Conservation (phyloP, 192 early-diverging fungal species). For the Coemansia sp. region DNA sequence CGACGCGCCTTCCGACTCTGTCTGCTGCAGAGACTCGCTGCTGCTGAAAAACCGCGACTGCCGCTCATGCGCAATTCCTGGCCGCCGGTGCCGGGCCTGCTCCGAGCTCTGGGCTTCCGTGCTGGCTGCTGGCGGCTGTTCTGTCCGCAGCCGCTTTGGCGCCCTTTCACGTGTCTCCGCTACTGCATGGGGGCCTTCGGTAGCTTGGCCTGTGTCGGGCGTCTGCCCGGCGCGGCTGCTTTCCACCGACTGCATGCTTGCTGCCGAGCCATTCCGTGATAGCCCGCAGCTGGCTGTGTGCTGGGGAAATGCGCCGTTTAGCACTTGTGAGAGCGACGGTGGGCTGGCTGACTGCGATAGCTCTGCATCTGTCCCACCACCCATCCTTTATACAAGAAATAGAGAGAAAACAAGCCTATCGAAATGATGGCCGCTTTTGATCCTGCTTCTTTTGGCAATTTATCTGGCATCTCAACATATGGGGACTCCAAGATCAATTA, state of each 20-base stretch:
- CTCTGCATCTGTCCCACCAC: conserved; percentile 6
- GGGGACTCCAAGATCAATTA: too few relatives aligned
- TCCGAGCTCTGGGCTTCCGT: background rate
- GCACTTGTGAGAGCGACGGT: conserved; percentile 9
- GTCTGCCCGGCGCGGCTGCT: background rate
- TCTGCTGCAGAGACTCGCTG: background rate
- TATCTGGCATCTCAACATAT: too few relatives aligned
- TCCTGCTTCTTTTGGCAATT: too few relatives aligned
- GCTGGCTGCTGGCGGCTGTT: too few relatives aligned
- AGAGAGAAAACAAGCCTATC: too few relatives aligned
- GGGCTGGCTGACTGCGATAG: conserved; percentile 11
- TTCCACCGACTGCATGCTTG: background rate
- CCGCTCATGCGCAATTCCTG: background rate
- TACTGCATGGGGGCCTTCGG: too few relatives aligned
- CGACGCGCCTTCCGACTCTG: background rate
- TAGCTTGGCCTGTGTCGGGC: background rate
- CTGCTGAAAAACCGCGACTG: conserved; percentile 8
- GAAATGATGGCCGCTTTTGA: too few relatives aligned
- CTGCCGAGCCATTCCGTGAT: background rate
- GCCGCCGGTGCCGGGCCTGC: background rate
- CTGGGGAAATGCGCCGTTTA: conserved; percentile 1
- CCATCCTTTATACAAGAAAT: too few relatives aligned
- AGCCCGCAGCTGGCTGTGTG: background rate
- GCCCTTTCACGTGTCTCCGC: background rate
- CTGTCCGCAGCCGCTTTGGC: background rate